Evolutionary conservation across 108 stramenopile genomes (phyloP), one percentile per base, ranked within the genome.

Genomic region (Heterococcus sp.): DNA sequence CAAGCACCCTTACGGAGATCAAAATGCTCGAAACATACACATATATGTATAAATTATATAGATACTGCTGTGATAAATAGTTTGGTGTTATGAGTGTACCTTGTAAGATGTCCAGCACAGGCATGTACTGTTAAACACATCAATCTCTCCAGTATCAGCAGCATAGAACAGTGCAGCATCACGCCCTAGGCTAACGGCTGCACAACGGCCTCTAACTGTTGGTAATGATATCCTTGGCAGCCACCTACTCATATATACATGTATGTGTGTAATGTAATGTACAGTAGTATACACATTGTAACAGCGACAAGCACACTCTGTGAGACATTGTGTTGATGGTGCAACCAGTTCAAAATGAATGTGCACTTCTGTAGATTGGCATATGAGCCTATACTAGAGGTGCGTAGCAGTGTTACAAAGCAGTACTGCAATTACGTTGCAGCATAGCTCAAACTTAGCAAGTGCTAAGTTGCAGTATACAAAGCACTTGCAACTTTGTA

Each of bases 41-140:
- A n/a, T n/a, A n/a, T n/a, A n/a, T n/a, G n/a, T n/a, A n/a, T n/a
- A n/a, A n/a, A n/a, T n/a, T n/a, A n/a, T n/a, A n/a, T n/a, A n/a
- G n/a, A n/a, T n/a, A n/a, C n/a, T n/a, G n/a, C n/a, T n/a, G n/a
- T n/a, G n/a, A n/a, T n/a, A n/a, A n/a, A n/a, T n/a, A n/a, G n/a
- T n/a, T n/a, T n/a, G n/a, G n/a, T n/a, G n/a, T n/a, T n/a, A n/a
- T n/a, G 37, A 3, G 21, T 21, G n/a, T 29, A 71, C 76, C 76
- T 78, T 29, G 46, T 70, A 78, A 32, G 76, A 78, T 28, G 29
- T 78, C 76, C 76, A 78, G 76, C 76, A 78, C 32, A 78, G 69
- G 3, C 46, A 39, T 38, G 68, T 68, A 36, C 65, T 46, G 69
- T 78, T 68, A 63, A 78, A 78, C 8, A 78, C 46, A 2, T 78